These are phyloP conservation scores for Podospora anserina DNA, from an alignment of 495 filamentous ascomycete genomes.

Conservation along the genomic window DNA sequence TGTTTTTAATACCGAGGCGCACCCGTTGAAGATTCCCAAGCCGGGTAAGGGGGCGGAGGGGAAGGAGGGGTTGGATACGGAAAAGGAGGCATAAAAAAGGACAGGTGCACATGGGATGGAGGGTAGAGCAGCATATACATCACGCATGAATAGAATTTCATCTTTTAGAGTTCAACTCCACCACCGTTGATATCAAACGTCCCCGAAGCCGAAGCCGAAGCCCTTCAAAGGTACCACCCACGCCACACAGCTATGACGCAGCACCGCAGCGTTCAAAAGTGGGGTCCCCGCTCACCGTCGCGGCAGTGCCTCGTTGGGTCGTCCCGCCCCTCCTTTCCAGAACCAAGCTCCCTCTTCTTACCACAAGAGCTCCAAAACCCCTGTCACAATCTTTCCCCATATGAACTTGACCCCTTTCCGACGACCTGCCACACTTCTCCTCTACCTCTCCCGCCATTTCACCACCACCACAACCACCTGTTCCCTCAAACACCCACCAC, in stretches of 20 bases:
- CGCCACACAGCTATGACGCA: neutral
- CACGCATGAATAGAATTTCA: neutral
- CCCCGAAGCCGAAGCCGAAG: neutral
- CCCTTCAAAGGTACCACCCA: neutral
- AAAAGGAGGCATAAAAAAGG: neutral
- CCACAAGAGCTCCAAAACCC: neutral
- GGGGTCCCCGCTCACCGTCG: neutral
- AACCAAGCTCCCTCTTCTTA: neutral
- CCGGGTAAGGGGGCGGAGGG: neutral
- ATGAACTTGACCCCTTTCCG: neutral
- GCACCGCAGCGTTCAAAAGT: neutral
- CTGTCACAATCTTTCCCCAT: neutral
- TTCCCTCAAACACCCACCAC: neutral
- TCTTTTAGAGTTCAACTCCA: too few relatives aligned
- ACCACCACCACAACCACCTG: neutral
- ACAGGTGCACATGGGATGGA: neutral
- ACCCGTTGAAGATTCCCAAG: constrained; percentile 56
- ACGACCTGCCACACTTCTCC: neutral
- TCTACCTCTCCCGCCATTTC: neutral
- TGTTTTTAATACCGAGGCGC: constrained; percentile 87
- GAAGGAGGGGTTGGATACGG: neutral
- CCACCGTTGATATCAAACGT: too few relatives aligned
- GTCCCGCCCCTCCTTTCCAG: neutral
- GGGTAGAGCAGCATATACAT: neutral
- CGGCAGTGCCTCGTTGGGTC: neutral